A percentile compares a stretch with the other conserved stretches of the same genome.
These are phyloP conservation scores for Zoysia japonica DNA, from an alignment of 176 grass and related monocot genomes.

Conservation along the genomic window DNA sequence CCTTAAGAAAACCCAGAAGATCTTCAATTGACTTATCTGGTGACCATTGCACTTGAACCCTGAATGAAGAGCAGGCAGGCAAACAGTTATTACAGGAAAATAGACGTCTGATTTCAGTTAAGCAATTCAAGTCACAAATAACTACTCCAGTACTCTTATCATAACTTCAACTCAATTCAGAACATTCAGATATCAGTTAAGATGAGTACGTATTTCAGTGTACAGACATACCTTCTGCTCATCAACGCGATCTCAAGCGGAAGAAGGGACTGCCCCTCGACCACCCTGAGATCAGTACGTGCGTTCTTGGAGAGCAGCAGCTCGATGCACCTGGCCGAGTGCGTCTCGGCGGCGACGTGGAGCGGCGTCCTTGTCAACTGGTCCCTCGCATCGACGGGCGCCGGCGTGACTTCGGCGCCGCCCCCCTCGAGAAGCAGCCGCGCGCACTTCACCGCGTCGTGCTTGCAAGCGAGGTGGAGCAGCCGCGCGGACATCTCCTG, in stretches of 20 bases:
- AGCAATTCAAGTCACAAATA: neutral
- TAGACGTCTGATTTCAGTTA: neutral
- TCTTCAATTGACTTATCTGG: constrained; percentile 46
- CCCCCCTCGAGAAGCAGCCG: constrained; percentile 49
- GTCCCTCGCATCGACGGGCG: constrained; percentile 49
- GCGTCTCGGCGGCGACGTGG: constrained; percentile 55
- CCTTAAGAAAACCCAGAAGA: constrained; percentile 47
- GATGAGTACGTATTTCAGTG: neutral
- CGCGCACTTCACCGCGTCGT: constrained; percentile 59
- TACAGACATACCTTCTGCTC: constrained; percentile 39
- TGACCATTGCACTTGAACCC: constrained; percentile 57
- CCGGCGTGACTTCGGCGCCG: constrained; percentile 25
- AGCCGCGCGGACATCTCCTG: constrained; percentile 49
- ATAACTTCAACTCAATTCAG: neutral
- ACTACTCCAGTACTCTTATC: neutral
- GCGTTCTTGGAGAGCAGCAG: constrained; percentile 59
- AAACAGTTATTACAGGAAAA: neutral
- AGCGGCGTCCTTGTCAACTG: constrained; percentile 50
- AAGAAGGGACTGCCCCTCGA: constrained; percentile 42
- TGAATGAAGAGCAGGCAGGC: constrained; percentile 16
- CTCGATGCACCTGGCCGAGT: constrained; percentile 52
- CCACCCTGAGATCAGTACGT: constrained; percentile 43
- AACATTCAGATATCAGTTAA: neutral
- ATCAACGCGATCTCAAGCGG: constrained; percentile 56
- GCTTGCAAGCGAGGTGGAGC: constrained; percentile 65